phyloP scores from a whole-genome alignment of 2,329 filamentous ascomycete genomes.

The Alternaria brassicae region DNA sequence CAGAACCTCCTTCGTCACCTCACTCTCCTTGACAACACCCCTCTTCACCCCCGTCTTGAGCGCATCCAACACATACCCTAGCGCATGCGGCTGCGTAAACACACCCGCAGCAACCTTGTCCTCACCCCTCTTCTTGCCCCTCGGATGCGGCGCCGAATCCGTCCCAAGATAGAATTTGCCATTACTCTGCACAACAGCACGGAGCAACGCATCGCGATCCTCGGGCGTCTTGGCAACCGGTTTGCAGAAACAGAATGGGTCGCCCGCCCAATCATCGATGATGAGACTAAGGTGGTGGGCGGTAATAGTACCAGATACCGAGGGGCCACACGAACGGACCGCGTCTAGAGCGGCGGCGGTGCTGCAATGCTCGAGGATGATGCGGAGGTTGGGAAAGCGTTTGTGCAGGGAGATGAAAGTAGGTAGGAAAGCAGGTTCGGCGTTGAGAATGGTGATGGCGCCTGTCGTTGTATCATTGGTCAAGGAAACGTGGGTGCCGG shows the following conservation, averaged over 20 bases:
- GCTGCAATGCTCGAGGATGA: slow-evolving; percentile 83
- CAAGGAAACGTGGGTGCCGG: slow-evolving; percentile 21
- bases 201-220: slow-evolving; percentile 75
- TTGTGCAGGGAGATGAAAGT: slow-evolving; percentile 76
- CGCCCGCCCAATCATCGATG: slow-evolving; percentile 72
- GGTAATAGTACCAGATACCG: slow-evolving; percentile 81
- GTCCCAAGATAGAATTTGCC: slow-evolving; percentile 76
- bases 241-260: slow-evolving; percentile 82
- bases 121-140: slow-evolving; percentile 65
- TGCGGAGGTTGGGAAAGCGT: slow-evolving; percentile 73
- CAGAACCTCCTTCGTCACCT: slow-evolving; percentile 62
- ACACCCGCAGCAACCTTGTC: slow-evolving; percentile 70
- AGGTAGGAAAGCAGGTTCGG: slow-evolving; percentile 80
- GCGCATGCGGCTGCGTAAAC: slow-evolving; percentile 77
- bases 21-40: slow-evolving; percentile 60
- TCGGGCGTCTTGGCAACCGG: slow-evolving; percentile 69
- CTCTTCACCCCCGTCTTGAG: slow-evolving; percentile 68
- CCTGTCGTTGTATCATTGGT: slow-evolving; percentile 16
- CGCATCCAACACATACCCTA: slow-evolving; percentile 69
- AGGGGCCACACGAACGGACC: slow-evolving; percentile 77
- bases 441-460: slow-evolving; percentile 63
- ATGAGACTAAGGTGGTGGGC: slow-evolving; percentile 85
- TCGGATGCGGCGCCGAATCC: slow-evolving; percentile 74
- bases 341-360: slow-evolving; percentile 81
- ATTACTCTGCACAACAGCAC: slow-evolving; percentile 62